Conservation (phyloP, 805 yeast species). For the Kodamaea kaohsiungensis region DNA sequence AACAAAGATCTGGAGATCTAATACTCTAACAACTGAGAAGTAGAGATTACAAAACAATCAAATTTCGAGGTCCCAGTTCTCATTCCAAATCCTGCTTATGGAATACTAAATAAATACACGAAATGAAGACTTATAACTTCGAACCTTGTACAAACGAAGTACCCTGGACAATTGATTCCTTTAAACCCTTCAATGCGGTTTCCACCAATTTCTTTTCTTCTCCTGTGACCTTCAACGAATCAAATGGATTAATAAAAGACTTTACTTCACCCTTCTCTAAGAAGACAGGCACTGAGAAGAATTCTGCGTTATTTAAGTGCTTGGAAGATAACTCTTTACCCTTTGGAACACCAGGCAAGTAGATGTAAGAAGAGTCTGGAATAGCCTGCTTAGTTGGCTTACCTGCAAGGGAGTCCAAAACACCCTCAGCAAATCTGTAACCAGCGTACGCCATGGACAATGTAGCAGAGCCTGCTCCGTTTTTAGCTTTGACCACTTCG, state of each 20-base stretch:
- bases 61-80: neutral
- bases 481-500: constrained; percentile 93
- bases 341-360: constrained; percentile 53
- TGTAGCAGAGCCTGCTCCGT: constrained; percentile 94
- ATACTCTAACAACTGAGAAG: neutral
- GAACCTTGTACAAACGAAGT: constrained; percentile 39
- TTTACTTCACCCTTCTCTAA: constrained; percentile 39
- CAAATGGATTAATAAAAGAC: constrained; percentile 38
- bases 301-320: constrained; percentile 40
- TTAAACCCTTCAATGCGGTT: constrained; percentile 41
- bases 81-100: neutral
- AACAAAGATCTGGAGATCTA: neutral
- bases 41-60: neutral
- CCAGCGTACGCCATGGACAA: constrained; percentile 95
- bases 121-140: constrained; percentile 21
- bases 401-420: constrained; percentile 61
- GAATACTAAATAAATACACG: neutral
- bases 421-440: constrained; percentile 68
- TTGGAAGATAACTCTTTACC: constrained; percentile 45
- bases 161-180: constrained; percentile 42
- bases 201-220: constrained; percentile 36
- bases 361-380: constrained; percentile 52
- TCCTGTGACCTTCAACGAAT: constrained; percentile 26
- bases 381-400: constrained; percentile 45
- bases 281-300: constrained; percentile 50